Base-by-base conservation (phyloP, 305 asterid genomes). In the Fraxinus platypoda region DNA sequence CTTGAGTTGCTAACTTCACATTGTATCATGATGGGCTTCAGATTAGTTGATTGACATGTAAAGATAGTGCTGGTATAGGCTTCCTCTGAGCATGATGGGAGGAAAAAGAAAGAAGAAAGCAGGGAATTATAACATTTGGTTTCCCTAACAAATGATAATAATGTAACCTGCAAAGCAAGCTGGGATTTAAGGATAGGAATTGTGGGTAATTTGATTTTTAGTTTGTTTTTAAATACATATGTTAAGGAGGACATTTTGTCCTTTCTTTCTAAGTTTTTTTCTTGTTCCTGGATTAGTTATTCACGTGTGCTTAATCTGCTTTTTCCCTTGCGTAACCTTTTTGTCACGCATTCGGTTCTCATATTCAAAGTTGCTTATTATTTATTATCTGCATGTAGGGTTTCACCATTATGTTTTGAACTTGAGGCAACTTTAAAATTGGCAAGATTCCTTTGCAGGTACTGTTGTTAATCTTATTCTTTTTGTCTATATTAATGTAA, bases 371-470 rank as follows among this genome's bases (percentile, higher is more conserved):
- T 79, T 88, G 84, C 79, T 86, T 73, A 73, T 79, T 80, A 37
- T 8, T 46, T 73, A 38, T 81, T 37, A 68, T 85, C 80, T 75
- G 80, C 86, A 80, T 81, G 85, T 93, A 96, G 99, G 92, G 98
- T 96, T 87, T 96, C 99, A 78, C 99, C 99, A 80, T 84, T 96
- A 80, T 94, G 98, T 89, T 96, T 96, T 84, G 99, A 94, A 91
- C 99, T 96, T 41, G 99, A 96, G 85, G 98, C 99, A 81, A 93
- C 98, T 54, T 84, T 96, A 85, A 96, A 96, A 90, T 85, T 96
- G 90, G 99, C 98, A 83, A 91, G 99, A 86, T 96, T 88, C 85
- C 97, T 96, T 59, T 96, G 99, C 98, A 94, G 99, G 99, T 96
- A 91, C 49, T 70, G 64, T 72, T 68, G 52, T 76, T 82, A 26